Percentiles rank a stretch among this genome's conserved stretches.
Evolutionary conservation across 2,329 filamentous ascomycete genomes (phyloP).

Genomic region (Pyrenochaeta sp.): DNA sequence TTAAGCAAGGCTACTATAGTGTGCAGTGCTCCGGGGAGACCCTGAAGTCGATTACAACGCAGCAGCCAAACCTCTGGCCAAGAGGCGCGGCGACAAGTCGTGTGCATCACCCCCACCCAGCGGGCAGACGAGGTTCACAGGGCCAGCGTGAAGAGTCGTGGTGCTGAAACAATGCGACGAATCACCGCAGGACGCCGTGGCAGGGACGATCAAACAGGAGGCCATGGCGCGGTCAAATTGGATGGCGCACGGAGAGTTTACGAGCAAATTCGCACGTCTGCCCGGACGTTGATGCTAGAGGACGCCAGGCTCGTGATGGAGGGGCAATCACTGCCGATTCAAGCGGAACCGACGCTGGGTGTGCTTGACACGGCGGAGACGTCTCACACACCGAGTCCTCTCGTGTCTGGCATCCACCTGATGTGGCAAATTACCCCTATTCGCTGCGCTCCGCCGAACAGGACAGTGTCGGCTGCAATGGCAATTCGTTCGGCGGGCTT

Average conservation of each 20-base stretch:
- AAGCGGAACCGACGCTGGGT: neutral
- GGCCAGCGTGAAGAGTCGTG: neutral
- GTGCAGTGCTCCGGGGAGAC: neutral
- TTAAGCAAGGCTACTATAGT: neutral
- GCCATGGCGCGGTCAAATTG: constrained; percentile 1
- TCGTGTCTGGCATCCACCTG: neutral
- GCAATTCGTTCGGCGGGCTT: neutral
- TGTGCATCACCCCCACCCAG: too few relatives aligned
- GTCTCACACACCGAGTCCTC: neutral
- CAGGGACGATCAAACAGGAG: constrained; percentile 27
- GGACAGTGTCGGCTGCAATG: neutral
- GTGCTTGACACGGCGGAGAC: too few relatives aligned
- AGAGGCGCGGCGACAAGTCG: too few relatives aligned
- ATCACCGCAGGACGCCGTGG: constrained; percentile 8
- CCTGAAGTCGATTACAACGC: neutral
- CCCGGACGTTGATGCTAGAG: neutral
- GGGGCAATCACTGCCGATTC: neutral
- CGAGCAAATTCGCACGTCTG: neutral
- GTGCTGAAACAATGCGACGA: constrained; percentile 8
- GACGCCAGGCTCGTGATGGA: neutral
- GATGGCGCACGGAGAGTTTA: neutral
- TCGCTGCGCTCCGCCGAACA: neutral
- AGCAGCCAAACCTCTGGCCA: neutral
- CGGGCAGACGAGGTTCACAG: too few relatives aligned
- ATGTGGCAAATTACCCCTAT: neutral